Evolutionary conservation across 1,139 yeast genomes (phyloP).

Genomic region (Candida anutae): DNA sequence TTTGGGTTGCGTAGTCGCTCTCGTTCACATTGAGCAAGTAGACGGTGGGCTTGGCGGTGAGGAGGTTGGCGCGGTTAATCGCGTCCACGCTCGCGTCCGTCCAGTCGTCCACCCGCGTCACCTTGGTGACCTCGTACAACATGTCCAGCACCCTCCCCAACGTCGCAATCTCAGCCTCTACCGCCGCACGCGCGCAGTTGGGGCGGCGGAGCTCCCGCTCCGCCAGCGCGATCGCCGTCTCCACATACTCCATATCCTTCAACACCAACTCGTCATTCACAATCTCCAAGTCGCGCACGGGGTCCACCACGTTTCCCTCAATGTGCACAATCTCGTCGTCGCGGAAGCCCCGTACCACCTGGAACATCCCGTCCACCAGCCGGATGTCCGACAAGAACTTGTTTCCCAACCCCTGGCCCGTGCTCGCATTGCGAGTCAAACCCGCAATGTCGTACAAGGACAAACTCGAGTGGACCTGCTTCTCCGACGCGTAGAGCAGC

Average conservation of each 20-base stretch:
- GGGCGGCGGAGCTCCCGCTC: conserved; percentile 38
- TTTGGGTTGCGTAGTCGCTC: conserved; percentile 39
- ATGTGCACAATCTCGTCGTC: conserved; percentile 68
- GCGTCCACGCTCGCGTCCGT: conserved; percentile 46
- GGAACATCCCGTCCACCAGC: conserved; percentile 68
- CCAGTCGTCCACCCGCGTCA: conserved; percentile 38
- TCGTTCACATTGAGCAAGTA: conserved; percentile 53
- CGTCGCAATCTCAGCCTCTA: conserved; percentile 38
- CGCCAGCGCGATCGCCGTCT: conserved; percentile 42
- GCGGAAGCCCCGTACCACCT: conserved; percentile 59
- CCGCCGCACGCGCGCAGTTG: conserved; percentile 13
- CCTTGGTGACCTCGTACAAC: conserved; percentile 53
- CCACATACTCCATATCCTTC: conserved; percentile 63
- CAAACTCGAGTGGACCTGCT: conserved; percentile 47
- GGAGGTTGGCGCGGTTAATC: conserved; percentile 49
- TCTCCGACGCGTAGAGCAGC: conserved; percentile 41
- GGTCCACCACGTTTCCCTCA: conserved; percentile 55
- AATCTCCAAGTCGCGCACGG: conserved; percentile 57
- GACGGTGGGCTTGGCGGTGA: conserved; percentile 67
- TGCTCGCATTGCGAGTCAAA: conserved; percentile 61
- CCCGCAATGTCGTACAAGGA: conserved; percentile 73
- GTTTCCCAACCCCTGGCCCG: conserved; percentile 74
- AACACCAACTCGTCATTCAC: conserved; percentile 68
- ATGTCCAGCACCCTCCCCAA: conserved; percentile 42
- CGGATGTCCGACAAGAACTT: conserved; percentile 65